phyloP scores from a whole-genome alignment of 495 filamentous ascomycete genomes.

The Massariosphaeria phaeospora region DNA sequence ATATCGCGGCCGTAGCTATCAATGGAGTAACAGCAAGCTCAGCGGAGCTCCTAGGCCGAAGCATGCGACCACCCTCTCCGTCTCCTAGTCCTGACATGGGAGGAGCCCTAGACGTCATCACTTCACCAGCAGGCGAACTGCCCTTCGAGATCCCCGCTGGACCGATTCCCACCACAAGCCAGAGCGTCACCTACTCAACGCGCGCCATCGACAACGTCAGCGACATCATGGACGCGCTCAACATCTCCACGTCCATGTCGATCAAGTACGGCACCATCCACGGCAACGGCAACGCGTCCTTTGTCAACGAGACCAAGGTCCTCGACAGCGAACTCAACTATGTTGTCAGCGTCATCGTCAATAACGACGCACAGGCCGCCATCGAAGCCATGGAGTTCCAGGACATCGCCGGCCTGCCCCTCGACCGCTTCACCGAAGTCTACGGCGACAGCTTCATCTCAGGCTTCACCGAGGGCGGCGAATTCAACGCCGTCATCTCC shows the following conservation, averaged over 20 bases:
- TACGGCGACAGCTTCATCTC: slow-evolving; percentile 42
- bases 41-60: background rate
- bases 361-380: slow-evolving; percentile 34
- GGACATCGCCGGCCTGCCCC: slow-evolving; percentile 32
- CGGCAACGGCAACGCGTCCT: slow-evolving; percentile 37
- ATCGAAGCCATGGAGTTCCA: slow-evolving; percentile 35
- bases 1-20: slow-evolving; percentile 20
- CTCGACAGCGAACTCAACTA: slow-evolving; percentile 41
- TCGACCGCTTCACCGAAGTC: slow-evolving; percentile 37
- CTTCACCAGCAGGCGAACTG: slow-evolving; percentile 5
- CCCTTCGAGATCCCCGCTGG: slow-evolving; percentile 24
- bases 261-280: slow-evolving; percentile 42
- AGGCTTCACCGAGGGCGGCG: slow-evolving; percentile 41
- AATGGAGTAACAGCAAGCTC: slow-evolving; percentile 11
- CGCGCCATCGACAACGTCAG: slow-evolving; percentile 38
- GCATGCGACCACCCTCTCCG: background rate
- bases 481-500: slow-evolving; percentile 39
- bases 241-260: slow-evolving; percentile 36
- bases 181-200: slow-evolving; percentile 39
- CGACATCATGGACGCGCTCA: slow-evolving; percentile 40
- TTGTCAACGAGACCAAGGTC: slow-evolving; percentile 40
- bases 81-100: slow-evolving; percentile 5
- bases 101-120: slow-evolving; percentile 5
- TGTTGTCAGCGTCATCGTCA: slow-evolving; percentile 41
- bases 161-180: slow-evolving; percentile 22